Evolutionary conservation across 176 grass and related monocot genomes (phyloP).

Genomic region (Avena insularis): DNA sequence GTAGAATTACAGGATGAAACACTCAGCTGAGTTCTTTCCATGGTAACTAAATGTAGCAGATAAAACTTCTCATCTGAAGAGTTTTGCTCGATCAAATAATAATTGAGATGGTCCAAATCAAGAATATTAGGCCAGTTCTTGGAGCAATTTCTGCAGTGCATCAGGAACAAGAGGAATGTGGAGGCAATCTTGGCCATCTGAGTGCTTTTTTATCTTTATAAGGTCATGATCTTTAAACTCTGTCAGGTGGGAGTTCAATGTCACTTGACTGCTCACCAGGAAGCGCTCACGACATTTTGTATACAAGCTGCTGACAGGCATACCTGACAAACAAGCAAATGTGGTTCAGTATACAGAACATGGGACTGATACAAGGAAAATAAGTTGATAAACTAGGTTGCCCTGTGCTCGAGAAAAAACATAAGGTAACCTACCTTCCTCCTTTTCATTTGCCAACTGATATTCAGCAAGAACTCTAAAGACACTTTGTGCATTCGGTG

Average conservation of each 20-base stretch:
- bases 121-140: slow-evolving; percentile 65
- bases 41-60: slow-evolving; percentile 17
- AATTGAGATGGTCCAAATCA: not conserved
- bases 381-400: not conserved
- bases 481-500: slow-evolving; percentile 95
- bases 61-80: not conserved
- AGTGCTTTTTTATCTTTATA: slow-evolving; percentile 82
- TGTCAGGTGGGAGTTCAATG: slow-evolving; percentile 85
- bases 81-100: not conserved
- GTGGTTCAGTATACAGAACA: slow-evolving; percentile 2
- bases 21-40: slow-evolving; percentile 20
- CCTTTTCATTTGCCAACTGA: slow-evolving; percentile 86
- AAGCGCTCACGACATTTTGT: slow-evolving; percentile 91
- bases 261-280: slow-evolving; percentile 93
- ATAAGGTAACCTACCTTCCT: slow-evolving; percentile 68
- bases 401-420: not conserved
- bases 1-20: slow-evolving; percentile 22
- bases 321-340: slow-evolving; percentile 63
- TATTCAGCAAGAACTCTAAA: slow-evolving; percentile 92
- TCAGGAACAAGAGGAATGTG: slow-evolving; percentile 80
- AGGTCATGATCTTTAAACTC: slow-evolving; percentile 98
- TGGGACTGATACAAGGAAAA: not conserved
- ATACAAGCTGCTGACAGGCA: slow-evolving; percentile 78
- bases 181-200: slow-evolving; percentile 91
- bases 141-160: slow-evolving; percentile 73